A percentile compares a stretch with the other conserved stretches of the same genome.
Conservation (phyloP, 2,329 filamentous ascomycete species). For the Arachnomyces sp. region DNA sequence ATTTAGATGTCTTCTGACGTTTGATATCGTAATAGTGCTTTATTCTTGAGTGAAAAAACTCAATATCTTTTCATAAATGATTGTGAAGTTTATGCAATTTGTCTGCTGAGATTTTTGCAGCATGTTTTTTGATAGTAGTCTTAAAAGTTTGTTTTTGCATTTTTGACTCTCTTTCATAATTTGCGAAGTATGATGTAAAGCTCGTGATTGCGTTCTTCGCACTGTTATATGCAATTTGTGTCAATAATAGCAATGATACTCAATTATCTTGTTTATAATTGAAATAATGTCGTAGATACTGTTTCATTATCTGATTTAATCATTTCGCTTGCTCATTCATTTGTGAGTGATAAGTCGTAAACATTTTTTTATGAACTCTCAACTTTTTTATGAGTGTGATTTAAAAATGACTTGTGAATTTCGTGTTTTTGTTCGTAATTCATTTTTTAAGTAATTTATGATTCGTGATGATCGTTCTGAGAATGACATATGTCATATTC, state of each 20-base stretch:
- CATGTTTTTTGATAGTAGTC: slow-evolving; percentile 1
- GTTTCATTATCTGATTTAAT: slow-evolving; percentile 6
- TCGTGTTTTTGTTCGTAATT: too few relatives aligned
- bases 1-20: neutral
- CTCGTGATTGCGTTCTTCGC: neutral
- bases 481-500: too few relatives aligned
- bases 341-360: slow-evolving; percentile 2
- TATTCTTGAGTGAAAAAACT: too few relatives aligned
- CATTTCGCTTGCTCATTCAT: slow-evolving; percentile 3
- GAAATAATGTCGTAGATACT: slow-evolving; percentile 5
- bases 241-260: slow-evolving; percentile 2
- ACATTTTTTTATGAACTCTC: neutral
- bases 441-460: too few relatives aligned
- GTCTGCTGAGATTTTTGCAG: too few relatives aligned
- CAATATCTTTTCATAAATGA: too few relatives aligned
- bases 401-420: too few relatives aligned
- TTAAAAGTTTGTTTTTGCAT: neutral
- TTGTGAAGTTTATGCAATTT: too few relatives aligned
- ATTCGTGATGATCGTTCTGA: too few relatives aligned
- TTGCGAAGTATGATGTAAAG: slow-evolving; percentile 5
- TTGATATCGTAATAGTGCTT: too few relatives aligned
- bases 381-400: neutral
- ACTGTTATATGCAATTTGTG: slow-evolving; percentile 2
- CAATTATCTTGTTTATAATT: slow-evolving; percentile 6
- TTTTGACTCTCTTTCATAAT: neutral